Evolutionary conservation across 371 early-diverging fungal species (phyloP).

Genomic region (Rhizopus sp.): DNA sequence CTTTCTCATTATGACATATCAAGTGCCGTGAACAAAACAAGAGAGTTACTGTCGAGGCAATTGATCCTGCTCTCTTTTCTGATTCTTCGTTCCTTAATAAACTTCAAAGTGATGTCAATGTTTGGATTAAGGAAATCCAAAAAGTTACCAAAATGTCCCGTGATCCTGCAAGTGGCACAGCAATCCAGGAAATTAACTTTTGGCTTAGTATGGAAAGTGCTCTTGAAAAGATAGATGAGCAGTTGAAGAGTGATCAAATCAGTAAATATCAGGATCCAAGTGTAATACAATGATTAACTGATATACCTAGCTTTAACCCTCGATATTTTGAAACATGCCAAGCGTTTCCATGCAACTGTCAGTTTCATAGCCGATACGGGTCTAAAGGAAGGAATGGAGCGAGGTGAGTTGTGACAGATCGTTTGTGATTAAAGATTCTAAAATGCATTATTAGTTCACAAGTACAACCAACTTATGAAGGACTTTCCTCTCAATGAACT

Average conservation of each 20-base stretch:
- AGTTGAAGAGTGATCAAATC: constrained; percentile 91
- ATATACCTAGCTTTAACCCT: constrained; percentile 75
- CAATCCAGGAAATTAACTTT: constrained; percentile 98
- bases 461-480: constrained; percentile 97
- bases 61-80: constrained; percentile 65
- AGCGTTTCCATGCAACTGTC: constrained; percentile 98
- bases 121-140: constrained; percentile 99
- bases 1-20: background rate
- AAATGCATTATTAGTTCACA: constrained; percentile 61
- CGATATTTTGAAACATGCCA: constrained; percentile 94
- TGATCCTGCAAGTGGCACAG: constrained; percentile 91
- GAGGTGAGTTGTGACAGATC: constrained; percentile 37
- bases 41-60: constrained; percentile 73
- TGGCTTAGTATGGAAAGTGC: constrained; percentile 97
- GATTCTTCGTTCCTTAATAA: constrained; percentile 92
- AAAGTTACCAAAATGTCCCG: constrained; percentile 95
- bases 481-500: constrained; percentile 98
- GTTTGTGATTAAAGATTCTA: background rate
- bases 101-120: constrained; percentile 94
- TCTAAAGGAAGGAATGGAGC: constrained; percentile 91
- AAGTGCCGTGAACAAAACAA: constrained; percentile 66
- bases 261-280: constrained; percentile 37
- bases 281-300: background rate
- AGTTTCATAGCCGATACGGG: constrained; percentile 98
- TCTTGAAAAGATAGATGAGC: constrained; percentile 90